Evolutionary conservation across 305 asterid genomes (phyloP).

Genomic region (Petunia hybrid): DNA sequence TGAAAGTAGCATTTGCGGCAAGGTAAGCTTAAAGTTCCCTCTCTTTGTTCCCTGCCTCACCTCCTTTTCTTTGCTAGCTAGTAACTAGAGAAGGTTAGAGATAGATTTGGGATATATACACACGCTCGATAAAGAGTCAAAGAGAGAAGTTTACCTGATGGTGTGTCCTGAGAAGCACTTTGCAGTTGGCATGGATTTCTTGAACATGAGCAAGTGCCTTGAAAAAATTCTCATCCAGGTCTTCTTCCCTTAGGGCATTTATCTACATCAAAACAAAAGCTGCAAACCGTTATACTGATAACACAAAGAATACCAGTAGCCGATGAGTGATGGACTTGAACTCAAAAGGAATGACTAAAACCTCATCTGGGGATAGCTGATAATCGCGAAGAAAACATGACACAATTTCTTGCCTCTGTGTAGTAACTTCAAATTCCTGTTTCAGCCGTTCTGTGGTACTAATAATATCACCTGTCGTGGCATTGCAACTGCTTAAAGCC

Average conservation of each 20-base stretch:
- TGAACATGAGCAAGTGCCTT: conserved; percentile 99
- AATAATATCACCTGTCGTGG: conserved; percentile 94
- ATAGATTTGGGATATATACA: neutral
- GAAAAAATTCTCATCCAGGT: conserved; percentile 80
- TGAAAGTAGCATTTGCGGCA: neutral
- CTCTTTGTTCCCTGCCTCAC: neutral
- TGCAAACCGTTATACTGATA: neutral
- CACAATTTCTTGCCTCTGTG: conserved; percentile 94
- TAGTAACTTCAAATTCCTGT: conserved; percentile 91
- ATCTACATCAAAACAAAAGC: conserved; percentile 56
- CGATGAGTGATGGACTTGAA: neutral
- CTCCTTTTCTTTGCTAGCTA: neutral
- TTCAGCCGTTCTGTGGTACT: conserved; percentile 97
- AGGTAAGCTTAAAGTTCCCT: neutral
- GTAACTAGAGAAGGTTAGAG: neutral
- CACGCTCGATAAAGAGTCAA: conserved; percentile 25
- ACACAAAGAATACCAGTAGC: neutral
- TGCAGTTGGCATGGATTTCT: conserved; percentile 95
- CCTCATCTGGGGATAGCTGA: conserved; percentile 97
- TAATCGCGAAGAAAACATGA: conserved; percentile 97
- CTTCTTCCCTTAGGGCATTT: conserved; percentile 92
- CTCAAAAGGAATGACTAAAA: conserved; percentile 39
- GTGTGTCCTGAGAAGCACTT: conserved; percentile 92
- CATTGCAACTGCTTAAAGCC: conserved; percentile 88
- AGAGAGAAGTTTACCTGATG: conserved; percentile 74